Evolutionary conservation across 75 land plant species (phyloP).

Genomic region (Azolla pinnata): DNA sequence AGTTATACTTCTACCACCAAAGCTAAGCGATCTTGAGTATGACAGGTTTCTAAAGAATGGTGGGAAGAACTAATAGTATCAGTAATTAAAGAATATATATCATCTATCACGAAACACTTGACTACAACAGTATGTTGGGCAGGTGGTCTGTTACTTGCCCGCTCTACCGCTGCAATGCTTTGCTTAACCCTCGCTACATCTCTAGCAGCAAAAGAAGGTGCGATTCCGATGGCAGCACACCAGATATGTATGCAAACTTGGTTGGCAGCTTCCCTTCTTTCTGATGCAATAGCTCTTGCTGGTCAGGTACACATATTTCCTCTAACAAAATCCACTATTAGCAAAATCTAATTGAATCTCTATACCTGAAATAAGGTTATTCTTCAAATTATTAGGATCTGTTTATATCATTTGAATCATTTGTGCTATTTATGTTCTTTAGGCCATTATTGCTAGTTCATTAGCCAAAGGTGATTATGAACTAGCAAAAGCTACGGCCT

Average conservation of each 20-base stretch:
- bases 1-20: conserved; percentile 70
- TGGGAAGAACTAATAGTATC: conserved; percentile 9
- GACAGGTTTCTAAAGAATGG: conserved; percentile 80
- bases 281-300: conserved; percentile 96
- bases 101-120: not conserved
- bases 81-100: not conserved
- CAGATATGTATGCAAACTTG: conserved; percentile 96
- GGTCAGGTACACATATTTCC: conserved; percentile 71
- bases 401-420: not conserved
- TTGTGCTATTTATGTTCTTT: conserved; percentile 2
- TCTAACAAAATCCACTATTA: no score
- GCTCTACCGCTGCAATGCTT: conserved; percentile 72
- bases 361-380: not conserved
- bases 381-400: not conserved
- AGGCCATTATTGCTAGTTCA: conserved; percentile 69
- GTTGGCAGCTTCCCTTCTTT: conserved; percentile 84
- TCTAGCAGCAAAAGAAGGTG: conserved; percentile 69
- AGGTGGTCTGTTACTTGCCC: conserved; percentile 64
- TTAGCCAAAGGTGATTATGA: conserved; percentile 43
- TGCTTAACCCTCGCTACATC: conserved; percentile 86
- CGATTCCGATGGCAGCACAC: conserved; percentile 89
- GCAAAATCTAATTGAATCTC: no score
- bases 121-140: conserved; percentile 5
- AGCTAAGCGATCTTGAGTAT: conserved; percentile 48
- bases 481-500: conserved; percentile 37